phyloP scores from a whole-genome alignment of 1,284 basidiomycete species.

The Leccinum pachyderme region DNA sequence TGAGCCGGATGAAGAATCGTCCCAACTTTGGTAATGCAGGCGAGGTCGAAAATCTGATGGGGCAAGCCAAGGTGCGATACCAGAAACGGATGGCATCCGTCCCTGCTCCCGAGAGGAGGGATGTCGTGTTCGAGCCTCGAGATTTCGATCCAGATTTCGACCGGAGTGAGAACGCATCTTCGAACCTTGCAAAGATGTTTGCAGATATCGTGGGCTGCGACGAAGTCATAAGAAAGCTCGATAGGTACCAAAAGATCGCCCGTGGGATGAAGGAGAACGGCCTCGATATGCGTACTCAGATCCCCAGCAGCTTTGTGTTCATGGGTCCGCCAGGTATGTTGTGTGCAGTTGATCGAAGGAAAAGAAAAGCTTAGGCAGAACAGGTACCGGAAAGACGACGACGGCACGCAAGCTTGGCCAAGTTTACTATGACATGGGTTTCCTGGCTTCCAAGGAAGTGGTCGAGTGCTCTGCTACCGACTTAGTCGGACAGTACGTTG shows the following conservation, averaged over 20 bases:
- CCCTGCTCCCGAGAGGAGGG: slow-evolving; percentile 33
- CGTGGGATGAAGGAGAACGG: slow-evolving; percentile 40
- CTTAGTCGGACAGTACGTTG: slow-evolving; percentile 63
- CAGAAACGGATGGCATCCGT: slow-evolving; percentile 43
- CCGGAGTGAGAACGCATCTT: slow-evolving; percentile 43
- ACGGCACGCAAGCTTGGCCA: slow-evolving; percentile 11
- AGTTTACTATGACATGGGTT: slow-evolving; percentile 4
- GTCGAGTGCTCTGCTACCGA: slow-evolving; percentile 66
- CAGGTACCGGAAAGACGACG: slow-evolving; percentile 43
- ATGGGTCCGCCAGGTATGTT: slow-evolving; percentile 56
- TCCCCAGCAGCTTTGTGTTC: slow-evolving; percentile 69
- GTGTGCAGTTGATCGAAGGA: neutral
- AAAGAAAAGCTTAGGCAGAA: neutral
- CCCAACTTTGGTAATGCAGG: slow-evolving; percentile 71
- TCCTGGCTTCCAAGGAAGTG: slow-evolving; percentile 35
- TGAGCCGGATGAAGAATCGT: slow-evolving; percentile 48
- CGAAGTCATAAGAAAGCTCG: slow-evolving; percentile 47
- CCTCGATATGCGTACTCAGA: slow-evolving; percentile 43
- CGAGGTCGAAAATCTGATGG: slow-evolving; percentile 63
- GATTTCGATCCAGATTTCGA: slow-evolving; percentile 65
- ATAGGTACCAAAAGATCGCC: slow-evolving; percentile 51
- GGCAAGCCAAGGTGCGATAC: slow-evolving; percentile 50
- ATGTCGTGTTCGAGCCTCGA: slow-evolving; percentile 51
- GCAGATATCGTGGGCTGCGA: slow-evolving; percentile 61
- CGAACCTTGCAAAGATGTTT: slow-evolving; percentile 56